These are phyloP conservation scores for Candida piceae DNA, from an alignment of 805 yeast species.

Conservation along the genomic window DNA sequence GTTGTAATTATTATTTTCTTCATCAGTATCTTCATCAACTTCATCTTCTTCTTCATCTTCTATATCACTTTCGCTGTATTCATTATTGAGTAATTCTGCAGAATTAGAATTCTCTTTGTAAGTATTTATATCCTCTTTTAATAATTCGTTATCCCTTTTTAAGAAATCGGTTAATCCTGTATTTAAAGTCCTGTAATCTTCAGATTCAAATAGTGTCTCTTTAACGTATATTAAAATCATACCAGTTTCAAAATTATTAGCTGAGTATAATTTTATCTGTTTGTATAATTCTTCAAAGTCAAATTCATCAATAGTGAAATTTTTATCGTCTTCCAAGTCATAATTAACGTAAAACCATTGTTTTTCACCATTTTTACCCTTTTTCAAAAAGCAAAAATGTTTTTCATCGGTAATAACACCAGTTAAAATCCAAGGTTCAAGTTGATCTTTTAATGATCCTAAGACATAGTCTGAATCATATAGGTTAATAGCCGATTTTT, in stretches of 20 bases:
- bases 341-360: constrained; percentile 30
- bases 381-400: constrained; percentile 28
- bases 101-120: constrained; percentile 1
- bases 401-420: constrained; percentile 32
- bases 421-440: constrained; percentile 35
- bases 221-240: constrained; percentile 32
- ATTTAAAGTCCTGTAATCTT: constrained; percentile 14
- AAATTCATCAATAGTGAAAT: constrained; percentile 17
- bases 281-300: constrained; percentile 25
- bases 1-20: no score
- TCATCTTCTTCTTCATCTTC: constrained; percentile 9
- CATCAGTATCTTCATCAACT: constrained; percentile 6
- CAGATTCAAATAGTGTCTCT: constrained; percentile 19
- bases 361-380: constrained; percentile 6
- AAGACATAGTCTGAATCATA: constrained; percentile 26
- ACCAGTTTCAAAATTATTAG: constrained; percentile 24
- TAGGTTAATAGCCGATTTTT: constrained; percentile 17
- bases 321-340: constrained; percentile 22
- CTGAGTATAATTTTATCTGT: constrained; percentile 17
- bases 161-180: constrained; percentile 27
- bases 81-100: no score
- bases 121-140: constrained; percentile 15
- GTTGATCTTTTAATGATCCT: constrained; percentile 11
- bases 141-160: constrained; percentile 25
- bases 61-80: no score